A percentile compares a stretch with the other conserved stretches of the same genome.
Conservation (phyloP, 495 filamentous ascomycete species). For the Neurospora tetrasperma region DNA sequence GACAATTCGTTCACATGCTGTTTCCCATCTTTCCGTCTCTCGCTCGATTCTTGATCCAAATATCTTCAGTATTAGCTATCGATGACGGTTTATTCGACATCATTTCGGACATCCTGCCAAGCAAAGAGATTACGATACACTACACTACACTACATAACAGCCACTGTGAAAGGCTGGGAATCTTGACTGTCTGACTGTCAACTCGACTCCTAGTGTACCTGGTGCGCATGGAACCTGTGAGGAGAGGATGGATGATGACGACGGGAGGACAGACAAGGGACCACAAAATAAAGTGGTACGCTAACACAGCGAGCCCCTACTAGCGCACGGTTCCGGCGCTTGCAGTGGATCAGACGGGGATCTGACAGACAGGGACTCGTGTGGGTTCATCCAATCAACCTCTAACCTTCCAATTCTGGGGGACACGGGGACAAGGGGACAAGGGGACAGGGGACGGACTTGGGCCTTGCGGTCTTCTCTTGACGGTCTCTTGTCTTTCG, state of each 20-base stretch:
- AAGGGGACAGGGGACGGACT: neutral
- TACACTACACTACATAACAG: neutral
- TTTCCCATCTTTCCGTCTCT: neutral
- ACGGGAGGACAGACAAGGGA: neutral
- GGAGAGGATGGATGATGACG: neutral
- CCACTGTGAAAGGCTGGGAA: neutral
- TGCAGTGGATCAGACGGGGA: conserved; percentile 12
- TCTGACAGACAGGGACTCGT: conserved; percentile 15
- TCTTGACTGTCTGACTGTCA: neutral
- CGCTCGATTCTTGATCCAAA: neutral
- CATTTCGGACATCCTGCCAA: neutral
- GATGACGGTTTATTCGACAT: neutral
- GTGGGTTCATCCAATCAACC: conserved; percentile 10
- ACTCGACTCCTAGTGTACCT: neutral
- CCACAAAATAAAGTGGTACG: neutral
- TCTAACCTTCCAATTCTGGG: neutral
- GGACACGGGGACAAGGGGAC: neutral
- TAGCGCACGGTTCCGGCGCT: conserved; percentile 15
- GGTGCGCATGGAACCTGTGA: neutral
- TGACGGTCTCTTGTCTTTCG: neutral
- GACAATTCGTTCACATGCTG: neutral
- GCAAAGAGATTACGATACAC: neutral
- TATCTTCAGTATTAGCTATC: neutral
- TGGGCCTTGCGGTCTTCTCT: neutral
- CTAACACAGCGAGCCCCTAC: neutral